Evolutionary conservation across 768 basidiomycete genomes (phyloP).

Genomic region (Phlegmacium glaucopus): DNA sequence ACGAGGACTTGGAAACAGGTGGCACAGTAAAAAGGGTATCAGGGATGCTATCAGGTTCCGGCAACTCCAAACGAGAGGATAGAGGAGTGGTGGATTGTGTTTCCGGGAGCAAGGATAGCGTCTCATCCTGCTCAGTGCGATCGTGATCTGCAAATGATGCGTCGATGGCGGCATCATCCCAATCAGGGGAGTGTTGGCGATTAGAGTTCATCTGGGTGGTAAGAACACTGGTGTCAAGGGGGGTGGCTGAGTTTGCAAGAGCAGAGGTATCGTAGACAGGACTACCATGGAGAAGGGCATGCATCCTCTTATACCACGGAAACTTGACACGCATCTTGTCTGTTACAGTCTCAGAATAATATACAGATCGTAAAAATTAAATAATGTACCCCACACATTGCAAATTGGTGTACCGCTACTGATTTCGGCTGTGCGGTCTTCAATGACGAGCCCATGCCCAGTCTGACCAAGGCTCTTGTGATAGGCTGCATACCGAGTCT

Average conservation of each 20-base stretch:
- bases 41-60: too few relatives aligned
- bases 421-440: background rate
- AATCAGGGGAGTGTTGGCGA: background rate
- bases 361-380: background rate
- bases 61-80: background rate
- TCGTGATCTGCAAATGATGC: background rate
- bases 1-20: background rate
- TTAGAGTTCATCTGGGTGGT: background rate
- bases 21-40: too few relatives aligned
- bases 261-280: constrained; percentile 15
- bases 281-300: constrained; percentile 13
- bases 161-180: background rate
- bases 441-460: background rate
- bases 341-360: background rate
- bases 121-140: background rate
- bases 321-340: background rate
- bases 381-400: background rate
- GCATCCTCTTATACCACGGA: background rate
- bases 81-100: background rate
- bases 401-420: background rate
- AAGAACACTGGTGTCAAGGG: constrained; percentile 13
- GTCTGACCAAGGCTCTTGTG: background rate
- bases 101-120: background rate
- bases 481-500: background rate
- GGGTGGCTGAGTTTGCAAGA: constrained; percentile 16